phyloP scores from a whole-genome alignment of 1,284 basidiomycete species.

The Neotropicomus parvogracilis region DNA sequence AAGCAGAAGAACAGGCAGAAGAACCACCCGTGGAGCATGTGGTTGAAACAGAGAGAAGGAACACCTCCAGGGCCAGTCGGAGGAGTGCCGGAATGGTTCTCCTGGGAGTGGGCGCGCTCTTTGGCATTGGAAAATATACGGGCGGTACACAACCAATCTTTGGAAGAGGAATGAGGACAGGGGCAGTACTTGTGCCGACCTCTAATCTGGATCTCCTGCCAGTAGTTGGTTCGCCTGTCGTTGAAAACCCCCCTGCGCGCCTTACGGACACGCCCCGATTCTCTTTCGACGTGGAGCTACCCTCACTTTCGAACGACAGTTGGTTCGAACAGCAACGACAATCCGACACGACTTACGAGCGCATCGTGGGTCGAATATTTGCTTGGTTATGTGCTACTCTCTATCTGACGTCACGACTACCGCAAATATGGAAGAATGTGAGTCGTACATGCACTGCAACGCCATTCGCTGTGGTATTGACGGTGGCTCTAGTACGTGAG shows the following conservation, averaged over 20 bases:
- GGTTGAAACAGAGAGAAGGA: conserved; percentile 31
- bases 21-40: conserved; percentile 22
- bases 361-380: conserved; percentile 79
- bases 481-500: conserved; percentile 63
- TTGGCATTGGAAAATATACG: conserved; percentile 56
- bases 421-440: conserved; percentile 97
- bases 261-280: neutral
- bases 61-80: conserved; percentile 56
- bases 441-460: conserved; percentile 36
- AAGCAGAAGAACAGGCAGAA: conserved; percentile 26
- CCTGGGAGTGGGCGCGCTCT: conserved; percentile 64
- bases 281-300: conserved; percentile 23
- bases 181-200: conserved; percentile 34
- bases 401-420: conserved; percentile 87
- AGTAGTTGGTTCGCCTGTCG: conserved; percentile 8
- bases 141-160: conserved; percentile 30
- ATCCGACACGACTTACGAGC: conserved; percentile 43
- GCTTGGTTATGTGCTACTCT: conserved; percentile 91
- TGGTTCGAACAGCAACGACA: conserved; percentile 26
- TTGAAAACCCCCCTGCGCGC: neutral
- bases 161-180: conserved; percentile 30
- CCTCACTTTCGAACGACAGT: conserved; percentile 10
- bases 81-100: conserved; percentile 71
- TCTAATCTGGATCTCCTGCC: conserved; percentile 6
- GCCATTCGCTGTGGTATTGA: conserved; percentile 4